Percentiles rank a stretch among this genome's conserved stretches.
These are phyloP conservation scores for Crithidia fasciculata DNA, from an alignment of 208 protist genomes.

Conservation along the genomic window DNA sequence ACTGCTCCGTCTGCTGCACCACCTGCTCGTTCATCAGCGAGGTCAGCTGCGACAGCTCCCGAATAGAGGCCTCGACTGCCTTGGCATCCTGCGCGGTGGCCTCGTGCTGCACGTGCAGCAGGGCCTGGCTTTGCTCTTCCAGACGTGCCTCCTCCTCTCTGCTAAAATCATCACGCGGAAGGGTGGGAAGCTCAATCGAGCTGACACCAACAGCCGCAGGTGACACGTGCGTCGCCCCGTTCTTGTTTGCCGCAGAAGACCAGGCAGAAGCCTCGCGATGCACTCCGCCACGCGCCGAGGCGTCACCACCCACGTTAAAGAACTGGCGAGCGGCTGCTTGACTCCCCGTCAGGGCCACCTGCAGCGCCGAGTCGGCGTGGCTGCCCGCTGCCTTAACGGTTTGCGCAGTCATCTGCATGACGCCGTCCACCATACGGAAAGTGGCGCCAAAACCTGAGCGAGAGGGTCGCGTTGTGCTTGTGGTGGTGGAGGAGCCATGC, in stretches of 20 bases:
- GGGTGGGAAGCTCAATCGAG: background rate
- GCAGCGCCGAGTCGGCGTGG: slow-evolving; percentile 38
- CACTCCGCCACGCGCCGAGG: background rate
- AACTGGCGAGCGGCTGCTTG: slow-evolving; percentile 33
- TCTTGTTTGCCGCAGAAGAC: background rate
- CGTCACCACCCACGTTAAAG: slow-evolving; percentile 14
- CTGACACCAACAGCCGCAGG: background rate
- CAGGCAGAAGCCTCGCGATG: slow-evolving; percentile 3
- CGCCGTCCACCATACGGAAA: slow-evolving; percentile 43
- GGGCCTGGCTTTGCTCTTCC: slow-evolving; percentile 42
- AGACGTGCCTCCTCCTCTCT: slow-evolving; percentile 53
- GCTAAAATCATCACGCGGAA: slow-evolving; percentile 29
- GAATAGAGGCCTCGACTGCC: slow-evolving; percentile 70
- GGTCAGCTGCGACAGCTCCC: slow-evolving; percentile 88
- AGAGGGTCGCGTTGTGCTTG: background rate
- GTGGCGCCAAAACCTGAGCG: slow-evolving; percentile 37
- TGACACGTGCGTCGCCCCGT: background rate
- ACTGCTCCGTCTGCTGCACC: slow-evolving; percentile 85
- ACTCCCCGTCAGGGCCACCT: slow-evolving; percentile 34
- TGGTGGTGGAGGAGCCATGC: no score
- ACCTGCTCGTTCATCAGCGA: slow-evolving; percentile 85
- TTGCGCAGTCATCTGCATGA: slow-evolving; percentile 39
- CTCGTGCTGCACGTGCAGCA: slow-evolving; percentile 60
- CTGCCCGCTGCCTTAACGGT: slow-evolving; percentile 44
- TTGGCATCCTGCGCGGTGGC: slow-evolving; percentile 72